Conservation (phyloP, 1,284 basidiomycete species). For the Schizopora paradoxa region DNA sequence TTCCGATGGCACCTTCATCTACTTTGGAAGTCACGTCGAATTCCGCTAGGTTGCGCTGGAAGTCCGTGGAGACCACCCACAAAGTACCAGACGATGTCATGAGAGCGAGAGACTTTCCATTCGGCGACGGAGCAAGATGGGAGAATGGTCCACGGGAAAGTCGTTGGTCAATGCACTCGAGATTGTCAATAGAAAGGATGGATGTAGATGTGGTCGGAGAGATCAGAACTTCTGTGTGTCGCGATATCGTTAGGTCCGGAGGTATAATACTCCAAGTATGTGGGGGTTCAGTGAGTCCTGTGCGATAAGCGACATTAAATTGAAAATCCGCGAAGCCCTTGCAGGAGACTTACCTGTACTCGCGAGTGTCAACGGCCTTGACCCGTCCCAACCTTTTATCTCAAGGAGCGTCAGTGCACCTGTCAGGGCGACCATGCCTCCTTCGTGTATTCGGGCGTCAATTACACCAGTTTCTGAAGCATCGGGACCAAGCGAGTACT, state of each 20-base stretch:
- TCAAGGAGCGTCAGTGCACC: slow-evolving; percentile 76
- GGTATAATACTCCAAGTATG: slow-evolving; percentile 82
- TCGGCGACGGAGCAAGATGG: slow-evolving; percentile 84
- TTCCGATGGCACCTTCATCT: slow-evolving; percentile 41
- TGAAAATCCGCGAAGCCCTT: slow-evolving; percentile 3
- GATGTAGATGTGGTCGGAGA: slow-evolving; percentile 52
- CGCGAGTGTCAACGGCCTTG: slow-evolving; percentile 58
- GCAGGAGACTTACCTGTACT: slow-evolving; percentile 52
- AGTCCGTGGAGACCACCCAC: slow-evolving; percentile 93
- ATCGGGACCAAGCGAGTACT: slow-evolving; percentile 80
- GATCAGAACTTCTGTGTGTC: slow-evolving; percentile 83
- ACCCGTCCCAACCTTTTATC: slow-evolving; percentile 81
- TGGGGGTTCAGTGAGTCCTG: slow-evolving; percentile 73
- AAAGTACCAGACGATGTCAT: slow-evolving; percentile 69
- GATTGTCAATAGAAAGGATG: slow-evolving; percentile 77
- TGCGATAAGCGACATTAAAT: slow-evolving; percentile 17
- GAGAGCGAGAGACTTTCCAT: slow-evolving; percentile 88
- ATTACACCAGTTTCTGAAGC: slow-evolving; percentile 83
- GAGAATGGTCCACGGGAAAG: slow-evolving; percentile 85
- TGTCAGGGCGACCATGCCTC: slow-evolving; percentile 83
- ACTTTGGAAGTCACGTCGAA: slow-evolving; percentile 59
- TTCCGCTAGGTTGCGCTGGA: slow-evolving; percentile 84
- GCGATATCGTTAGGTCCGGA: slow-evolving; percentile 78
- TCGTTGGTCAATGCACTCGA: slow-evolving; percentile 86
- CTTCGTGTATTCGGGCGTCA: slow-evolving; percentile 81